Base-by-base conservation (phyloP, 2,329 filamentous ascomycete genomes). In the Rutstroemia sp. region DNA sequence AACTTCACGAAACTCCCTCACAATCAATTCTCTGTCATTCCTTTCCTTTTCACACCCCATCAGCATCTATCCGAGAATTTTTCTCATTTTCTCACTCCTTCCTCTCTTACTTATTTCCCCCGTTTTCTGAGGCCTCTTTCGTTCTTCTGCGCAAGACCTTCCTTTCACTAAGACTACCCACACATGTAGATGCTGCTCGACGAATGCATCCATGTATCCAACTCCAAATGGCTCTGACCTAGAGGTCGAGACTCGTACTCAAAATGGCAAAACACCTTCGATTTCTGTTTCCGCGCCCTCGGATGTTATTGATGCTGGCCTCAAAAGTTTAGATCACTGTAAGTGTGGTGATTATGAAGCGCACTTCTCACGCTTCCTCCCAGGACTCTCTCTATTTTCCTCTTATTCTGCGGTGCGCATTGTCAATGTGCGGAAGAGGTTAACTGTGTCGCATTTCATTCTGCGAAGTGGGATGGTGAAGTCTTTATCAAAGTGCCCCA, bases 281-380 rank as follows among this genome's bases (percentile, higher is more conserved):
- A 68, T 68, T 63, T 64, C 61, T 56, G 50, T 66, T 18, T 60
- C 59, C 39, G 55, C 57, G n/a, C 56, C 64, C 52, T 61, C 62
- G 57, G 66, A 68, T 55, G 72, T 73, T 19, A 73, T 77, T 46
- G 87, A 92, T 71, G 92, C 92, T 54, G 92, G 92, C 50, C 75
- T 95, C 70, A 83, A 82, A 71, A 90, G 87, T 70, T 75, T 91
- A 57, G 83, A 95, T 74, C 88, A 92, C 71, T 92, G 88, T 86
- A 77, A 63, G 62, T 61, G 25, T 55, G 23, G 52, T 49, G 52
- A 44, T 42, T 14, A 37, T 42, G 21, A 34, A 27, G 19, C 27
- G 37, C 30, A 23, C 46, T 42, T 55, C 9, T 34, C 23, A 5
- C 30, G 10, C 25, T 23, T 7, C 16, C 23, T 37, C 12, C 12